These are phyloP conservation scores for Pinus taeda DNA, from an alignment of 75 land plant genomes.

Conservation along the genomic window DNA sequence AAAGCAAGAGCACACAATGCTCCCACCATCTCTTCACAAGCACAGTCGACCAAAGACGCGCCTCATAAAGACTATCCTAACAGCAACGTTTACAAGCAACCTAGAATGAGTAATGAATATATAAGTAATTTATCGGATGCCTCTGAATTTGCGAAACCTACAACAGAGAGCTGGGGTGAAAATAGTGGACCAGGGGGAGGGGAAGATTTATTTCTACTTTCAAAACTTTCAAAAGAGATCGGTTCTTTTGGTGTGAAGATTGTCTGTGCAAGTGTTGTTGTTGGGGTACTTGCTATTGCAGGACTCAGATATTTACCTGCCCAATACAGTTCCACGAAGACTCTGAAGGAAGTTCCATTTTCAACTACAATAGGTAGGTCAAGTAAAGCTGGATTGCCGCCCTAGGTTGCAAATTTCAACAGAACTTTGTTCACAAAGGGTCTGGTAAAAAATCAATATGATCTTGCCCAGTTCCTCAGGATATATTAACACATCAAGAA, in stretches of 20 bases:
- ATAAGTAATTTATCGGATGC: neutral
- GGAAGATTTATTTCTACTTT: neutral
- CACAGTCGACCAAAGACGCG: neutral
- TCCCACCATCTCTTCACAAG: neutral
- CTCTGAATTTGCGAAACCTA: neutral
- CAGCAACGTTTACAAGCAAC: neutral
- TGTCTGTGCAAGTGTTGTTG: conserved; percentile 1
- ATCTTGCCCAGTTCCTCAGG: neutral
- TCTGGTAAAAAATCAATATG: neutral
- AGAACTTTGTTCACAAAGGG: neutral
- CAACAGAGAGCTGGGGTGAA: neutral
- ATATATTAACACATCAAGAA: neutral
- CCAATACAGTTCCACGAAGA: neutral
- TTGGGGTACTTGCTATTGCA: conserved; percentile 6
- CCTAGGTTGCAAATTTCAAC: neutral
- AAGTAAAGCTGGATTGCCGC: neutral
- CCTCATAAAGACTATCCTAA: neutral
- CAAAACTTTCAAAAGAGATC: neutral
- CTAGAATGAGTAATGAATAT: neutral
- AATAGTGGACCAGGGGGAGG: neutral
- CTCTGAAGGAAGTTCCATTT: neutral
- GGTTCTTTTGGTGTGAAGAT: conserved; percentile 10
- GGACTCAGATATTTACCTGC: conserved; percentile 6
- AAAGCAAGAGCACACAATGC: neutral
- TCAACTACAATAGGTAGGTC: neutral